Base-by-base conservation (phyloP, 2,329 filamentous ascomycete genomes). In the Diaporthe sp. region DNA sequence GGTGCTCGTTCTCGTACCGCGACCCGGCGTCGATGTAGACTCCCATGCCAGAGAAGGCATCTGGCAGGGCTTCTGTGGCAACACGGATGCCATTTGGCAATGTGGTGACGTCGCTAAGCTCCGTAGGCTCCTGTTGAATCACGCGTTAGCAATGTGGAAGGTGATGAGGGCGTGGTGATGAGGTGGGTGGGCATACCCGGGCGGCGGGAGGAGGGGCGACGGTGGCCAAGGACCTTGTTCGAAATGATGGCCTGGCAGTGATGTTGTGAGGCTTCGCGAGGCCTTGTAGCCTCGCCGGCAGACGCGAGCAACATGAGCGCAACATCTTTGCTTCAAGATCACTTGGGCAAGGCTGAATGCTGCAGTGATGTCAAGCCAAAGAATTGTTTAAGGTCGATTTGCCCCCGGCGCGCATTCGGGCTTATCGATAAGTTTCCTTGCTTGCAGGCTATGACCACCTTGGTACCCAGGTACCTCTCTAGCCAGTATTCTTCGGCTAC, bases 11-110 rank as follows among this genome's bases (percentile, higher is more conserved):
- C 85, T 99, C 97, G 87, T 97, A 98, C 79, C 97, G 92, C 73
- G 97, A 98, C 22, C 97, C 97, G 42, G 95, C 95, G 83, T 98
- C 96, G 82, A 99, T 92, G 86, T 98, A 99, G 77, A 98, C 95
- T 59, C 97, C 97, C 22, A 99, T 94, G 69, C 95, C 97, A 5
- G 96, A 94, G 84, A 99, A 99, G 79, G 96, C 96, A 57, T 97
- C 97, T 1, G 96, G 96, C 15, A 98, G 90, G 74, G 96, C 95
- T 84, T 99, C 97, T 59, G 96, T 98, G 34, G 97, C 97, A 75
- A 99, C 95, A 75, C 96, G 94, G 78, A 99, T 87, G 82, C 97
- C 97, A 89, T 99, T 99, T 68, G 95, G 88, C 22, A 99, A 91
- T 1, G 93, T 96, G 10, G 96, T 98, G 81, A 98, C 93, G 79